phyloP scores from a whole-genome alignment of 371 early-diverging fungal species.

The Entomophthora muscae region DNA sequence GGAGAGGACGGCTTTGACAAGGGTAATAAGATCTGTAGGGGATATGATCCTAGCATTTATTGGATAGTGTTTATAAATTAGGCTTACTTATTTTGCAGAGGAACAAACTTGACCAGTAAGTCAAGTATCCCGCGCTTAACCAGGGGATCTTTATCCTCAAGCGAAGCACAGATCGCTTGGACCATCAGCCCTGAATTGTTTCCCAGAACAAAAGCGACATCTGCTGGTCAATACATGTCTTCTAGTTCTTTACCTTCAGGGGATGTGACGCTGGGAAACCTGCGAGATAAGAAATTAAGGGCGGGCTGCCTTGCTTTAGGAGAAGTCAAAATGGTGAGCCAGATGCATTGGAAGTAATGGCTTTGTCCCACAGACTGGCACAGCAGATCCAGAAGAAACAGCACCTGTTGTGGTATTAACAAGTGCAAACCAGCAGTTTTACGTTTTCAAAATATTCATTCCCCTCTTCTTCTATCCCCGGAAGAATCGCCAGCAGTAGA shows the following conservation, averaged over 20 bases:
- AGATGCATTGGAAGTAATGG: constrained; percentile 64
- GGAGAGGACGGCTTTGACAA: constrained; percentile 47
- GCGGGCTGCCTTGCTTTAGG: constrained; percentile 48
- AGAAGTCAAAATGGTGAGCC: constrained; percentile 55
- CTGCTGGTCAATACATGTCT: constrained; percentile 15
- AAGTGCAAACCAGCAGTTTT: neutral
- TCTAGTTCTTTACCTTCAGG: constrained; percentile 28
- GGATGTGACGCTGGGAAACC: constrained; percentile 47
- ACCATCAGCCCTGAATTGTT: constrained; percentile 52
- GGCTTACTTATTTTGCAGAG: constrained; percentile 36
- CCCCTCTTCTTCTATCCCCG: constrained; percentile 81
- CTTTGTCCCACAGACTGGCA: constrained; percentile 42
- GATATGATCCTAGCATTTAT: constrained; percentile 28
- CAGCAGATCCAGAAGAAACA: constrained; percentile 47
- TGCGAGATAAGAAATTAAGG: constrained; percentile 50
- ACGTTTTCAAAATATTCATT: constrained; percentile 65
- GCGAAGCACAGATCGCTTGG: constrained; percentile 51
- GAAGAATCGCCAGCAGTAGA: constrained; percentile 62
- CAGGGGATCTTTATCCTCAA: constrained; percentile 51
- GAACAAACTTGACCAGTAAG: constrained; percentile 58
- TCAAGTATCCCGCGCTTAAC: constrained; percentile 77
- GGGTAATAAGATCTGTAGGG: constrained; percentile 34
- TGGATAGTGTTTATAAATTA: constrained; percentile 1
- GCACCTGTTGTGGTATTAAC: constrained; percentile 20
- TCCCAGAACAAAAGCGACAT: constrained; percentile 47